phyloP scores from a whole-genome alignment of 2,329 filamentous ascomycete genomes.

The Clonostachys rhizophaga region DNA sequence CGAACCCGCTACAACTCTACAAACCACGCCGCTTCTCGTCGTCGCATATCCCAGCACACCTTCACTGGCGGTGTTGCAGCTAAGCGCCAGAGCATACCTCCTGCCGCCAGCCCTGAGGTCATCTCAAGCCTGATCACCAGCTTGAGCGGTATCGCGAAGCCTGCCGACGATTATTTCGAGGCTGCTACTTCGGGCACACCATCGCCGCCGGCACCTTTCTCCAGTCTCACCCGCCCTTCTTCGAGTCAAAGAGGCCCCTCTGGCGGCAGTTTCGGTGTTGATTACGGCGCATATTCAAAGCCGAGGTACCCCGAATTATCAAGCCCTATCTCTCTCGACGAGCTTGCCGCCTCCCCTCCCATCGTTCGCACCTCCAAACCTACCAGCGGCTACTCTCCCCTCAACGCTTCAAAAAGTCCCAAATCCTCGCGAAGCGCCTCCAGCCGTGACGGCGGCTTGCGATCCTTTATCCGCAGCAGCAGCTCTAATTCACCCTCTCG shows the following conservation, averaged over 20 bases:
- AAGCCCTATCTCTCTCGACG: conserved; percentile 43
- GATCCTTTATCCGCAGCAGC: conserved; percentile 52
- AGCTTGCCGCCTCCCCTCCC: conserved; percentile 60
- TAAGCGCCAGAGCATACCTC: conserved; percentile 19
- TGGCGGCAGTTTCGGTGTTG: conserved; percentile 61
- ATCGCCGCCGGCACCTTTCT: conserved; percentile 27
- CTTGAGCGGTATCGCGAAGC: conserved; percentile 62
- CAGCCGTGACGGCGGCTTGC: conserved; percentile 44
- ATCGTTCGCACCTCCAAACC: conserved; percentile 79
- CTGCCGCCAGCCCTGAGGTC: conserved; percentile 59
- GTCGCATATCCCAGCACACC: neutral
- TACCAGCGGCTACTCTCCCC: conserved; percentile 67
- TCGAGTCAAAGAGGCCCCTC: neutral
- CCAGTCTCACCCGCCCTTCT: neutral
- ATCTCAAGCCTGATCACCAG: conserved; percentile 68
- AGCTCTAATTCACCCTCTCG: conserved; percentile 32
- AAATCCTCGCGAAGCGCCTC: conserved; percentile 44
- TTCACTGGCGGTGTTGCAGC: neutral
- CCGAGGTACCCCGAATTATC: conserved; percentile 40
- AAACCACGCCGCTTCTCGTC: too few relatives aligned
- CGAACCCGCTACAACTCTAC: conserved; percentile 3
- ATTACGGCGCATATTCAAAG: conserved; percentile 63
- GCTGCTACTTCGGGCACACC: conserved; percentile 6
- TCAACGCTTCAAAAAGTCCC: conserved; percentile 60
- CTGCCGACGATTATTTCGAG: conserved; percentile 68